These are phyloP conservation scores for Torrubiellomyces zombiae DNA, from an alignment of 2,329 filamentous ascomycete species.

Conservation along the genomic window DNA sequence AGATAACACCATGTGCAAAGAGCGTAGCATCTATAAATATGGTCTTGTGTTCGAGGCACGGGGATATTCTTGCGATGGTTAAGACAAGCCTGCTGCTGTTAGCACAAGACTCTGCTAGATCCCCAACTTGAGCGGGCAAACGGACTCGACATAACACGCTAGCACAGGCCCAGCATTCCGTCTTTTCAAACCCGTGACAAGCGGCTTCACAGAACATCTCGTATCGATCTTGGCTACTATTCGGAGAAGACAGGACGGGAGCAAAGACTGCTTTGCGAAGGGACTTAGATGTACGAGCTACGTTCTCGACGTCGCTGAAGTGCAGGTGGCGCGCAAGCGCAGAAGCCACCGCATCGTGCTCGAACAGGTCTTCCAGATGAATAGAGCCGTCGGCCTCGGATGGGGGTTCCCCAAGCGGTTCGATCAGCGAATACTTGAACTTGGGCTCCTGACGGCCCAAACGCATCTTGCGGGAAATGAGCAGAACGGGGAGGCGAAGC, in stretches of 20 bases:
- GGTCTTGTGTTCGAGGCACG: constrained; percentile 3
- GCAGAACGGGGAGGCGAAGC: constrained; percentile 1
- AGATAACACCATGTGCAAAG: constrained; percentile 7
- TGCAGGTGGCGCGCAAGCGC: constrained; percentile 4
- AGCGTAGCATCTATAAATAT: constrained; percentile 6
- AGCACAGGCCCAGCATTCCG: constrained; percentile 7
- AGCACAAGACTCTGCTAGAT: too few species aligned
- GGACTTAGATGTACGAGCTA: constrained; percentile 4
- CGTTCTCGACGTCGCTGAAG: constrained; percentile 5
- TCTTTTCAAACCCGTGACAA: constrained; percentile 2
- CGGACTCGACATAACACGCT: constrained; percentile 5
- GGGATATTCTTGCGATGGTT: neutral
- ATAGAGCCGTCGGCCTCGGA: too few species aligned
- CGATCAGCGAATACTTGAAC: too few species aligned
- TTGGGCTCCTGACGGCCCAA: neutral
- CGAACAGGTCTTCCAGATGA: constrained; percentile 3
- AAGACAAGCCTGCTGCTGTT: constrained; percentile 2
- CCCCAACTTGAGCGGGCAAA: neutral
- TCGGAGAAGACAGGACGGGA: neutral
- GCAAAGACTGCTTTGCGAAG: constrained; percentile 3
- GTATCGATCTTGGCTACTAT: neutral
- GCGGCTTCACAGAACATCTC: constrained; percentile 5
- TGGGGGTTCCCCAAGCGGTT: too few species aligned
- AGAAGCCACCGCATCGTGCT: constrained; percentile 3
- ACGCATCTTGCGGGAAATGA: neutral